Conservation (phyloP, 2,329 filamentous ascomycete species). For the Calonectria naviculata region DNA sequence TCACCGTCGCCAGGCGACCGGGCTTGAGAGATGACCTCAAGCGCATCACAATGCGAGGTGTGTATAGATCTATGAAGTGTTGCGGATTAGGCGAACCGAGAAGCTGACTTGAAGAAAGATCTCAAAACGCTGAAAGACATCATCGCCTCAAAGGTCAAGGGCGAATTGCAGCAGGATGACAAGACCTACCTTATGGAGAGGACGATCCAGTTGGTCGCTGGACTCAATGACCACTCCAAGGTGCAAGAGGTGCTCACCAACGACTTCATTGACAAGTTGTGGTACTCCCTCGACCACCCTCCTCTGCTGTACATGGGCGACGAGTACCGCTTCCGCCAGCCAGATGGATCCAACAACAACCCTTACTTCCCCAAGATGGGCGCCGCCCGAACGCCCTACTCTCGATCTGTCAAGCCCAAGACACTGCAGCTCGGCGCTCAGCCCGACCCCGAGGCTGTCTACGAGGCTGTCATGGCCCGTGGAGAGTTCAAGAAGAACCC, state of each 20-base stretch:
- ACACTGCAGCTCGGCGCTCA: slow-evolving; percentile 70
- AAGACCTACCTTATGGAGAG: slow-evolving; percentile 83
- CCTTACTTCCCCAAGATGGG: slow-evolving; percentile 73
- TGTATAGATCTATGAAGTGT: not conserved
- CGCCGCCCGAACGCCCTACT: slow-evolving; percentile 75
- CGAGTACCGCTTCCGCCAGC: slow-evolving; percentile 72
- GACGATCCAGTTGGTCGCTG: slow-evolving; percentile 76
- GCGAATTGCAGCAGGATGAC: slow-evolving; percentile 74
- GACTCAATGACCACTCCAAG: slow-evolving; percentile 71
- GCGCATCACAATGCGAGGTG: slow-evolving; percentile 35
- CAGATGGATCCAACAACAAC: slow-evolving; percentile 81
- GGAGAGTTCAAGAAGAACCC: slow-evolving; percentile 67
- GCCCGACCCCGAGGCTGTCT: slow-evolving; percentile 74
- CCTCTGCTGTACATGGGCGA: slow-evolving; percentile 73
- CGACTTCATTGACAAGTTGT: slow-evolving; percentile 75
- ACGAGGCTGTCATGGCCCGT: slow-evolving; percentile 69
- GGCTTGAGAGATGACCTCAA: slow-evolving; percentile 35
- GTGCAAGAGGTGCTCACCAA: slow-evolving; percentile 73
- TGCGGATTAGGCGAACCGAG: not conserved
- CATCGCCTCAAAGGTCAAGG: slow-evolving; percentile 71
- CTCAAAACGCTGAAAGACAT: slow-evolving; percentile 71
- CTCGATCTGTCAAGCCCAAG: slow-evolving; percentile 70
- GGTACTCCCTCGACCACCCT: slow-evolving; percentile 79
- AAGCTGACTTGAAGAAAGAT: slow-evolving; percentile 54
- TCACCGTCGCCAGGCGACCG: slow-evolving; percentile 58